Conservation (phyloP, 352 stramenopile species). For the Phytophthora constricta region DNA sequence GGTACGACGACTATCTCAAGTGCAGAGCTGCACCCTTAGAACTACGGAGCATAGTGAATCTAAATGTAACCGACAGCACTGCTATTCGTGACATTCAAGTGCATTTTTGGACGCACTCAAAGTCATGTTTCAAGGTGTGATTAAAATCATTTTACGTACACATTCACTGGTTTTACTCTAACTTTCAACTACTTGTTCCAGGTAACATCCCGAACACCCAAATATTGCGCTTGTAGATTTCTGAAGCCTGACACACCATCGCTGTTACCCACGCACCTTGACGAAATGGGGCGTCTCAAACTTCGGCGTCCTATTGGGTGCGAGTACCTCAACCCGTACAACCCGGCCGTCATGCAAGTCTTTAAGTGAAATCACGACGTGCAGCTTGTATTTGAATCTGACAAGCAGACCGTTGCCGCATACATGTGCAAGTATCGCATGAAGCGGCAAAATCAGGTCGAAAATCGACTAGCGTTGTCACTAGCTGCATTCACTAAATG, state of each 20-base stretch:
- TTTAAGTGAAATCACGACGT: slow-evolving; percentile 43
- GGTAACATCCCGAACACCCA: slow-evolving; percentile 20
- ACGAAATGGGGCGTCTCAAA: background rate
- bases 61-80: background rate
- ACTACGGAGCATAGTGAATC: background rate
- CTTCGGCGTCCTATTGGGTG: slow-evolving; percentile 23
- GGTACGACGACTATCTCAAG: background rate
- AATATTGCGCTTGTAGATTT: slow-evolving; percentile 26
- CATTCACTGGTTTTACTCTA: background rate
- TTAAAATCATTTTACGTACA: background rate
- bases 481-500: slow-evolving; percentile 17
- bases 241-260: slow-evolving; percentile 18
- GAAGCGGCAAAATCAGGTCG: slow-evolving; percentile 32
- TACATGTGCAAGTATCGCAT: slow-evolving; percentile 43
- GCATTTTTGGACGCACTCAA: slow-evolving; percentile 20
- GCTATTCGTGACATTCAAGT: slow-evolving; percentile 18
- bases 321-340: slow-evolving; percentile 43
- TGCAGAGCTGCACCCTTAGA: background rate
- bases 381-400: slow-evolving; percentile 20
- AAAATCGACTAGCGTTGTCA: too few relatives aligned
- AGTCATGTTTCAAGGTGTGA: slow-evolving; percentile 31
- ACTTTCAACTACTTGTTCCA: slow-evolving; percentile 5
- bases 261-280: background rate
- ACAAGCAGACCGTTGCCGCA: slow-evolving; percentile 16
- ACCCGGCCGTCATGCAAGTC: slow-evolving; percentile 1